phyloP scores from a whole-genome alignment of 116 monocot genomes.

The Posidonia oceanica region DNA sequence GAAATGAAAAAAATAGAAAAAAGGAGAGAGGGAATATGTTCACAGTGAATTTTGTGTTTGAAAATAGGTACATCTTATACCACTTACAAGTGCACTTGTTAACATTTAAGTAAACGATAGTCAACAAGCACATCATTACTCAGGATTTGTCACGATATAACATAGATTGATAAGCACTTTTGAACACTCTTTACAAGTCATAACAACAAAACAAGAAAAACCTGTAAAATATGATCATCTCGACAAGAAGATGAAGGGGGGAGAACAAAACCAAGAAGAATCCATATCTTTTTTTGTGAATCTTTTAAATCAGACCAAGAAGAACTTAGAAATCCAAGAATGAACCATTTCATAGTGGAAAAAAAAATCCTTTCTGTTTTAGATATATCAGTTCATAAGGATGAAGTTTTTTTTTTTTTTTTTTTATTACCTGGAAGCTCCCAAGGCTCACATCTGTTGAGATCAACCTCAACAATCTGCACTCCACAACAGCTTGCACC shows the following conservation, averaged over 20 bases:
- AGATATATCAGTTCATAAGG: not conserved
- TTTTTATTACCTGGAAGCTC: slow-evolving; percentile 46
- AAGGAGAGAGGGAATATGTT: too few species aligned
- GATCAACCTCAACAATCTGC: slow-evolving; percentile 46
- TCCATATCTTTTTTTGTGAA: too few species aligned
- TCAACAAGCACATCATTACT: slow-evolving; percentile 22
- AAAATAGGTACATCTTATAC: not conserved
- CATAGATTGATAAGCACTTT: not conserved
- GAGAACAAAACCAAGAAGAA: not conserved
- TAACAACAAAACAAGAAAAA: too few species aligned
- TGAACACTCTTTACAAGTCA: too few species aligned
- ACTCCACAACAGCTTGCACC: slow-evolving; percentile 8
- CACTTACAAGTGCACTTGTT: not conserved
- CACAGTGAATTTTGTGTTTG: too few species aligned
- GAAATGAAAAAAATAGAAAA: too few species aligned
- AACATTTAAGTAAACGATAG: slow-evolving; percentile 5
- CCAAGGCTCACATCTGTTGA: slow-evolving; percentile 76
- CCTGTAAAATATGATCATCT: too few species aligned
- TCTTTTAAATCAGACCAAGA: too few species aligned
- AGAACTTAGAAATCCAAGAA: too few species aligned
- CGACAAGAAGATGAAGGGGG: too few species aligned
- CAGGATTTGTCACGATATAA: slow-evolving; percentile 47
- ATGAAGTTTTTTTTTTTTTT: not conserved
- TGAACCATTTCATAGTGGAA: not conserved
- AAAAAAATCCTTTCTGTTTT: not conserved